These are phyloP conservation scores for Apostasia ramifera DNA, from an alignment of 106 monocot species.

Conservation along the genomic window DNA sequence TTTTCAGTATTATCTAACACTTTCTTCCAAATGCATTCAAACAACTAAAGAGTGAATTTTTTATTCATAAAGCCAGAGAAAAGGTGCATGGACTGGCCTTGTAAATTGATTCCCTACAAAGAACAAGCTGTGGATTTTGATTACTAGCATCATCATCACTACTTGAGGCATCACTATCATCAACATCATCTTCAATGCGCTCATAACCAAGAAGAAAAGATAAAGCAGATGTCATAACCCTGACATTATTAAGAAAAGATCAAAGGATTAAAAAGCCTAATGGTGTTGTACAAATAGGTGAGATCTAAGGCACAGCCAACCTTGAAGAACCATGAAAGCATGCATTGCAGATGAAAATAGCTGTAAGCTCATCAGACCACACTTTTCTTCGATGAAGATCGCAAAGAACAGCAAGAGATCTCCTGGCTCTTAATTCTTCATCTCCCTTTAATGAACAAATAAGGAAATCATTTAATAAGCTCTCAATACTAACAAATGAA, in stretches of 20 bases:
- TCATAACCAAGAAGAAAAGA: slow-evolving; percentile 90
- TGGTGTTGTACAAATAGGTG: neutral
- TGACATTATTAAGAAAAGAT: slow-evolving; percentile 17
- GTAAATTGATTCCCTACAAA: slow-evolving; percentile 75
- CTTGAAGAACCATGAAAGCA: slow-evolving; percentile 83
- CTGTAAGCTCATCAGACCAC: slow-evolving; percentile 96
- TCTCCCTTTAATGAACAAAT: slow-evolving; percentile 33
- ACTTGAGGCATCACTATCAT: slow-evolving; percentile 65
- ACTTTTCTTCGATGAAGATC: slow-evolving; percentile 92
- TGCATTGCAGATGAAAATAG: slow-evolving; percentile 85
- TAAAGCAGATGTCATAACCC: slow-evolving; percentile 80
- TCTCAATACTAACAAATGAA: neutral
- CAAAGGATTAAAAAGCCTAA: neutral
- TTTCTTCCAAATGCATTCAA: too few relatives aligned
- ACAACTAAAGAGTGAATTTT: neutral
- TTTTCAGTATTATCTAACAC: too few relatives aligned
- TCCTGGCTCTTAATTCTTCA: slow-evolving; percentile 68
- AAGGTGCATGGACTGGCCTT: slow-evolving; percentile 48
- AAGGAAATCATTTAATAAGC: neutral
- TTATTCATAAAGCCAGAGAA: neutral
- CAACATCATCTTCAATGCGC: slow-evolving; percentile 30
- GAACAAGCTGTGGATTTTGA: slow-evolving; percentile 47
- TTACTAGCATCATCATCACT: slow-evolving; percentile 54
- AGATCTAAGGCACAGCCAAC: slow-evolving; percentile 10
- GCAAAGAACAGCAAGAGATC: slow-evolving; percentile 69